Base-by-base conservation (phyloP, 208 protist species). In the Naegleria gruberi region DNA sequence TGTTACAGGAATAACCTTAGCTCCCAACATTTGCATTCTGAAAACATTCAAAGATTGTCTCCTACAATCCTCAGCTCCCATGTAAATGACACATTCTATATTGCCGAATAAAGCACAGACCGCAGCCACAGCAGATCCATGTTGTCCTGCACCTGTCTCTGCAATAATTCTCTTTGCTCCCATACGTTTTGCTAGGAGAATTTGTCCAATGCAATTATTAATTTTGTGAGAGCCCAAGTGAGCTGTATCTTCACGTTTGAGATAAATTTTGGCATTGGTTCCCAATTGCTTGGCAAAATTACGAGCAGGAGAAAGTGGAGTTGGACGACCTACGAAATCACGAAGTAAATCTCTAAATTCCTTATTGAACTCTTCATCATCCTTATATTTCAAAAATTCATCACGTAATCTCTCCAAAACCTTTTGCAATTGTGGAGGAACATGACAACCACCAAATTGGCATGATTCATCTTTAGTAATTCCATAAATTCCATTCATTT, bases 181-280 rank as follows among this genome's bases (percentile, higher is more conserved):
- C 12, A 97, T 90, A 1, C 91, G 81, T 91, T 95, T 95, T 15
- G 94, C 95, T 4, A 97, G 46, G 41, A 97, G 92, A 26, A 90
- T 93, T 87, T 95, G 94, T 26, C 92, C 93, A 12, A 94, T 93
- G 37, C 94, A 95, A 90, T 97, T 97, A 92, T 96, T 97, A 92
- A 97, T 97, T 90, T 97, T 96, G 91, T 97, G 95, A 44, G 95
- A 92, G 34, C 96, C 95, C n/a, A 94, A 96, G 92, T 96, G 94
- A 47, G 89, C 90, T 19, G 96, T 91, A 89, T 97, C 95, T 91
- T 96, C 95, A 51, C 95, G 93, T 90, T 97, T 97, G 43, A 97
- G 91, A 93, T 93, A 97, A 74, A 97, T 97, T 47, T 94, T 81
- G 41, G 94, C 94, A 17, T 94, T 95, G 83, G 92, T 93, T 15